Conservation (phyloP, 1,284 basidiomycete species). For the Heliocybe sulcata region DNA sequence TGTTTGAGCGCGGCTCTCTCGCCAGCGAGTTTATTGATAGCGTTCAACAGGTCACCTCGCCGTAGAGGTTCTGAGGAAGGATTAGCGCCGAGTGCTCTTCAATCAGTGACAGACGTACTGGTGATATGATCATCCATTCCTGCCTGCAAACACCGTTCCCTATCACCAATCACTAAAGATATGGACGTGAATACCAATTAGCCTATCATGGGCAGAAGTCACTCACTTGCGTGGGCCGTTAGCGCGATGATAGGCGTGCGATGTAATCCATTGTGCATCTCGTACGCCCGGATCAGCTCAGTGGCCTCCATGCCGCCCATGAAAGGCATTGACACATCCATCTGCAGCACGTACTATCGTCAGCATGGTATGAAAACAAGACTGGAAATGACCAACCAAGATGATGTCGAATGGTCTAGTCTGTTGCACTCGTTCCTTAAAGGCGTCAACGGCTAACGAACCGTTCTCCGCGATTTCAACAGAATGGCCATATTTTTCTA, state of each 20-base stretch:
- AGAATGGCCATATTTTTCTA: constrained; percentile 94
- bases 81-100: constrained; percentile 1
- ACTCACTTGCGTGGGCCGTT: constrained; percentile 85
- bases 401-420: constrained; percentile 81
- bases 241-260: constrained; percentile 93
- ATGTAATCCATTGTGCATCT: constrained; percentile 65
- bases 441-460: constrained; percentile 83
- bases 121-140: constrained; percentile 83
- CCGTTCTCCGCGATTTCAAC: constrained; percentile 99
- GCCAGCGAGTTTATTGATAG: constrained; percentile 67
- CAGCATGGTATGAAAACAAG: constrained; percentile 2
- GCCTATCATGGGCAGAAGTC: constrained; percentile 8
- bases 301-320: constrained; percentile 95
- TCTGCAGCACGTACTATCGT: constrained; percentile 38
- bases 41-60: constrained; percentile 67
- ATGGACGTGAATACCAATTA: constrained; percentile 9
- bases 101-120: constrained; percentile 36
- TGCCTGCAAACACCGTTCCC: constrained; percentile 87
- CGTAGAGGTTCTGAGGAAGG: constrained; percentile 57
- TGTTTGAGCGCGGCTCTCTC: constrained; percentile 24
- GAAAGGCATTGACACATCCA: constrained; percentile 98
- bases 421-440: constrained; percentile 71
- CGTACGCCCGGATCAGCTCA: constrained; percentile 75
- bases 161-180: constrained; percentile 89
- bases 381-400: constrained; percentile 43